A percentile compares a stretch with the other conserved stretches of the same genome.
These are phyloP conservation scores for Calonectria henricotiae DNA, from an alignment of 2,329 filamentous ascomycete genomes.

Conservation along the genomic window DNA sequence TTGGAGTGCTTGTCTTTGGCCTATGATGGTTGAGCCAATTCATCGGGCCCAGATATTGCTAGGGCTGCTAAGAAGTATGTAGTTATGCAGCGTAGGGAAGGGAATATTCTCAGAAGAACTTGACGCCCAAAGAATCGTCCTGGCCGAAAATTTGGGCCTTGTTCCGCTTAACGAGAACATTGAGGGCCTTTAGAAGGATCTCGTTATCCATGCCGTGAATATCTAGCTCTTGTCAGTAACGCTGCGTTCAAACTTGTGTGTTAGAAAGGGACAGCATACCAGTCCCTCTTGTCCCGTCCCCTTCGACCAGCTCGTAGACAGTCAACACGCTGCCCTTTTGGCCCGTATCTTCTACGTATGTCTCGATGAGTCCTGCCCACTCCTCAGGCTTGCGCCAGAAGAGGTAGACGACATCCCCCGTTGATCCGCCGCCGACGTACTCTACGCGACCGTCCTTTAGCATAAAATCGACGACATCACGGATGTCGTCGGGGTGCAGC, in stretches of 20 bases:
- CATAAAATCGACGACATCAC: slow-evolving; percentile 75
- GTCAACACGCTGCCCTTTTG: slow-evolving; percentile 93
- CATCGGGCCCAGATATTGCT: slow-evolving; percentile 19
- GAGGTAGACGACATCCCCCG: slow-evolving; percentile 75
- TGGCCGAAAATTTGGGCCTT: slow-evolving; percentile 95
- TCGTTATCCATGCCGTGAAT: slow-evolving; percentile 92
- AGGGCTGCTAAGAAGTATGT: slow-evolving; percentile 38
- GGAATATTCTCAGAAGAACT: slow-evolving; percentile 83
- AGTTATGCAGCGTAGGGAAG: slow-evolving; percentile 39
- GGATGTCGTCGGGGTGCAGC: slow-evolving; percentile 67
- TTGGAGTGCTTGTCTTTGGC: slow-evolving; percentile 33
- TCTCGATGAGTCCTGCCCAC: slow-evolving; percentile 86
- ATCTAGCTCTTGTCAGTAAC: slow-evolving; percentile 66
- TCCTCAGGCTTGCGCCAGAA: slow-evolving; percentile 92
- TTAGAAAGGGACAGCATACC: slow-evolving; percentile 64
- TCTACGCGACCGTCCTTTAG: slow-evolving; percentile 75
- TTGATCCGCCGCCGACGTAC: slow-evolving; percentile 67
- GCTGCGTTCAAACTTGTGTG: neutral
- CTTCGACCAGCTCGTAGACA: slow-evolving; percentile 90
- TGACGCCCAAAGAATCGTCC: slow-evolving; percentile 91
- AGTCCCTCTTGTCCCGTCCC: slow-evolving; percentile 82
- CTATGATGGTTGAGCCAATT: slow-evolving; percentile 30
- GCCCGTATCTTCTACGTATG: slow-evolving; percentile 89
- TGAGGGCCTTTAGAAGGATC: slow-evolving; percentile 84
- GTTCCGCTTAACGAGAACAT: slow-evolving; percentile 88